Evolutionary conservation across 2,329 filamentous ascomycete genomes (phyloP).

Genomic region (Ophiostoma fasciatum): DNA sequence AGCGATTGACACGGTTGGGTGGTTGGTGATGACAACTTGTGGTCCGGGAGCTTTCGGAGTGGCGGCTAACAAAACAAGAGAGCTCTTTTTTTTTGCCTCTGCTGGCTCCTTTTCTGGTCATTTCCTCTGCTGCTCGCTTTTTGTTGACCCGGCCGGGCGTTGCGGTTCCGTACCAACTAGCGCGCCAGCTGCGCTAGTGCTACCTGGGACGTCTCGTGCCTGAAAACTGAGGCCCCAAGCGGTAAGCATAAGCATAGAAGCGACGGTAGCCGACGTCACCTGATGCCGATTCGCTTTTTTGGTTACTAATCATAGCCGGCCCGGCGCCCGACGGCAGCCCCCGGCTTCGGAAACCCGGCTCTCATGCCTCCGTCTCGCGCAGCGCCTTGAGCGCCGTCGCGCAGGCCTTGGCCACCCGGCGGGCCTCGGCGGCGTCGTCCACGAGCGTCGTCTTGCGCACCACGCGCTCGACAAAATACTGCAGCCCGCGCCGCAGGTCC

Average conservation of each 20-base stretch:
- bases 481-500: conserved; percentile 56
- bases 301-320: too few relatives aligned
- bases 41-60: conserved; percentile 11
- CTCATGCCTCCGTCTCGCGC: conserved; percentile 6
- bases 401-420: conserved; percentile 31
- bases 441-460: conserved; percentile 49
- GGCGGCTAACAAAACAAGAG: conserved; percentile 5
- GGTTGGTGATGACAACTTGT: conserved; percentile 2
- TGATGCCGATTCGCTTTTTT: too few relatives aligned
- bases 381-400: conserved; percentile 26
- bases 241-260: neutral
- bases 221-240: conserved; percentile 4
- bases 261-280: conserved; percentile 5
- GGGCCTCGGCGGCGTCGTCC: too few relatives aligned
- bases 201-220: neutral
- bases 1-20: conserved; percentile 4
- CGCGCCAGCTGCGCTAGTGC: too few relatives aligned
- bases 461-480: conserved; percentile 66
- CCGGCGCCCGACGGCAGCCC: too few relatives aligned
- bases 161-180: too few relatives aligned
- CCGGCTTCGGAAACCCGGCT: too few relatives aligned
- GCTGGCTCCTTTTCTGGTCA: too few relatives aligned
- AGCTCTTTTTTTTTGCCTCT: conserved; percentile 7
- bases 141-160: conserved; percentile 9
- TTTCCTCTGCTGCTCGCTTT: conserved; percentile 4